Conservation (phyloP, 1,284 basidiomycete species). For the Mycena citricolor region DNA sequence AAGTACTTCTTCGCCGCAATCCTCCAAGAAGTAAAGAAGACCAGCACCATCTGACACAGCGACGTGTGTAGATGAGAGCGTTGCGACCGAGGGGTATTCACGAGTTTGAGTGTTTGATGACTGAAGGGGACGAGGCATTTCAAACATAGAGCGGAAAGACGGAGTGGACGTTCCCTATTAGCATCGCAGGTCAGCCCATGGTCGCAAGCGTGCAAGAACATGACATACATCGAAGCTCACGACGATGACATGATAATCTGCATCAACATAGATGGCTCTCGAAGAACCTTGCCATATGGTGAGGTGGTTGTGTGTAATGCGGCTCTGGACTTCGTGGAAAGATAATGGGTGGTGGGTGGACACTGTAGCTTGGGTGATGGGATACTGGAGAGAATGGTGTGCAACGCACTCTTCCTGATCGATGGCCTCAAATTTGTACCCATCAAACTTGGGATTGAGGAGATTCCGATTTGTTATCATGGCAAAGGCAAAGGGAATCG, state of each 20-base stretch:
- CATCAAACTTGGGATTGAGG: constrained; percentile 82
- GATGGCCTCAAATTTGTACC: constrained; percentile 71
- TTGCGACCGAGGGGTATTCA: constrained; percentile 79
- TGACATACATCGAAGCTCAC: constrained; percentile 60
- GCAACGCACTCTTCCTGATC: constrained; percentile 53
- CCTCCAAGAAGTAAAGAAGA: constrained; percentile 57
- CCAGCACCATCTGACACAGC: constrained; percentile 77
- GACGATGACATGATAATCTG: constrained; percentile 59
- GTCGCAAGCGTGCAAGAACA: constrained; percentile 12
- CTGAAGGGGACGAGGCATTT: constrained; percentile 45
- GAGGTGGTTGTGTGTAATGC: constrained; percentile 87
- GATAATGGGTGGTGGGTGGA: constrained; percentile 62
- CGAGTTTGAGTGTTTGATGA: constrained; percentile 34
- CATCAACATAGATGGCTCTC: constrained; percentile 71
- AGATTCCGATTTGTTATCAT: constrained; percentile 36
- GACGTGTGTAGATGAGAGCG: constrained; percentile 51
- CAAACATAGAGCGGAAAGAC: constrained; percentile 55
- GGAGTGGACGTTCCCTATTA: constrained; percentile 55
- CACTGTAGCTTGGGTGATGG: constrained; percentile 58
- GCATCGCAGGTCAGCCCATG: constrained; percentile 22
- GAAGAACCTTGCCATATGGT: constrained; percentile 45
- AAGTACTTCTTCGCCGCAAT: constrained; percentile 32
- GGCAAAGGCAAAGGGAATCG: too few species aligned
- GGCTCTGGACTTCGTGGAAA: constrained; percentile 79
- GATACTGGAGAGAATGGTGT: constrained; percentile 51